Percentiles rank a stretch among this genome's conserved stretches.
These are phyloP conservation scores for Fraxinus xanthoxyloides DNA, from an alignment of 305 asterid species.

Conservation along the genomic window DNA sequence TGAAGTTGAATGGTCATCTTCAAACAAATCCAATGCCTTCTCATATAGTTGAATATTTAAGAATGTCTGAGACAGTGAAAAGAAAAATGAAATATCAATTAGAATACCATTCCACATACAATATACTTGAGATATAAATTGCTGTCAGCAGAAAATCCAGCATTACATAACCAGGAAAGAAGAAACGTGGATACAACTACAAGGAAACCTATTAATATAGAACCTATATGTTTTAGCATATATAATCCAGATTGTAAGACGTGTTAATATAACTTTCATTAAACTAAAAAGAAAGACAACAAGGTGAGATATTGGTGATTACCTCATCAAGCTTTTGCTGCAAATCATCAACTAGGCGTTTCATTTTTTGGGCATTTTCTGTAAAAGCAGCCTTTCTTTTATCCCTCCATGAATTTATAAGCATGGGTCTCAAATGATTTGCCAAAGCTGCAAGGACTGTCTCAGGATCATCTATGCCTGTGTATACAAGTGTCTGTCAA, in stretches of 20 bases:
- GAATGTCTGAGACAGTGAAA: conserved; percentile 52
- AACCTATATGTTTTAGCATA: neutral
- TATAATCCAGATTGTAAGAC: neutral
- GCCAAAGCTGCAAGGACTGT: conserved; percentile 76
- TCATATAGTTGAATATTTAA: conserved; percentile 87
- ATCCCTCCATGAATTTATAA: conserved; percentile 75
- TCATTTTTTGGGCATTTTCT: conserved; percentile 82
- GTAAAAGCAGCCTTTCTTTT: conserved; percentile 80
- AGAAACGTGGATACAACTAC: neutral
- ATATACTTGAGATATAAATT: conserved; percentile 5
- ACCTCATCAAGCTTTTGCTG: conserved; percentile 95
- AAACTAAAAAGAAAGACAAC: neutral
- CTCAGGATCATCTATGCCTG: conserved; percentile 74
- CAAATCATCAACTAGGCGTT: conserved; percentile 66
- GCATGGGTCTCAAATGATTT: conserved; percentile 80
- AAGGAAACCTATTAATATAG: neutral
- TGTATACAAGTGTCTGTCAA: conserved; percentile 21
- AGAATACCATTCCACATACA: conserved; percentile 9
- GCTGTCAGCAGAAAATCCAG: conserved; percentile 15
- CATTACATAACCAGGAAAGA: conserved; percentile 3
- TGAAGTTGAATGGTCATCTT: conserved; percentile 77
- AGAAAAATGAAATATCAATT: conserved; percentile 19
- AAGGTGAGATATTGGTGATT: conserved; percentile 21
- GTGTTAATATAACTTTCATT: neutral
- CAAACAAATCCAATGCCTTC: conserved; percentile 89